Percentiles rank a stretch among this genome's conserved stretches.
phyloP scores from a whole-genome alignment of 495 filamentous ascomycete genomes.

The Bacidia rubella region DNA sequence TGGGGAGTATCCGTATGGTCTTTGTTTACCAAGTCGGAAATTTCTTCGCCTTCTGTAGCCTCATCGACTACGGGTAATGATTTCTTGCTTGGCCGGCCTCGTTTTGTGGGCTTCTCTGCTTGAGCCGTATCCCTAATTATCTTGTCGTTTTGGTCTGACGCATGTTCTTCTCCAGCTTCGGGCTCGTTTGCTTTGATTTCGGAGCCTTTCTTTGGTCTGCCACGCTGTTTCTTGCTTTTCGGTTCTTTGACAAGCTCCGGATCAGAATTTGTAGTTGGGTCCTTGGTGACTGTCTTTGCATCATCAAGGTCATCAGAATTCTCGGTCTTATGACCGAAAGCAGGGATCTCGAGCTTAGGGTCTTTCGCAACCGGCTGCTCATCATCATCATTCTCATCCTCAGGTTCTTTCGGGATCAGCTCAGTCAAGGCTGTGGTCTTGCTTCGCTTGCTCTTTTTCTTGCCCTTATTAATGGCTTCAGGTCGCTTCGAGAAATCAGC shows the following conservation, averaged over 20 bases:
- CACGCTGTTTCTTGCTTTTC: conserved; percentile 18
- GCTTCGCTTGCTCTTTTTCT: conserved; percentile 9
- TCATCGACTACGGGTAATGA: neutral
- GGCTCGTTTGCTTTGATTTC: conserved; percentile 2
- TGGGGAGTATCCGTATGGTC: neutral
- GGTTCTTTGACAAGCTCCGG: neutral
- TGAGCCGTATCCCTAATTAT: neutral
- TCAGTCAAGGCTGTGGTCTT: conserved; percentile 15
- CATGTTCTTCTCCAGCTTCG: conserved; percentile 17
- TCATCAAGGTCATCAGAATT: neutral
- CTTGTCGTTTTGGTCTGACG: neutral
- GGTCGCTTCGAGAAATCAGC: conserved; percentile 20
- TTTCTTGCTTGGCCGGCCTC: conserved; percentile 1
- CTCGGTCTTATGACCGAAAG: neutral
- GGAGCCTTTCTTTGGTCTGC: conserved; percentile 18
- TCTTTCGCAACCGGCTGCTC: neutral
- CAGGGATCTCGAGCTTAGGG: neutral
- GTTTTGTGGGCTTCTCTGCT: neutral
- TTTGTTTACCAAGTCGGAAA: neutral
- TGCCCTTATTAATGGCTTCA: conserved; percentile 14
- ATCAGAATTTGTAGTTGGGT: conserved; percentile 6
- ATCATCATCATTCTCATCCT: conserved; percentile 8
- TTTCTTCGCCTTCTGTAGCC: neutral
- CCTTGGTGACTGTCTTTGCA: conserved; percentile 7
- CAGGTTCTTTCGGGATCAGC: conserved; percentile 11